A percentile compares a stretch with the other conserved stretches of the same genome.
These are phyloP conservation scores for Huntiella abstrusa DNA, from an alignment of 2,329 filamentous ascomycete genomes.

Conservation along the genomic window DNA sequence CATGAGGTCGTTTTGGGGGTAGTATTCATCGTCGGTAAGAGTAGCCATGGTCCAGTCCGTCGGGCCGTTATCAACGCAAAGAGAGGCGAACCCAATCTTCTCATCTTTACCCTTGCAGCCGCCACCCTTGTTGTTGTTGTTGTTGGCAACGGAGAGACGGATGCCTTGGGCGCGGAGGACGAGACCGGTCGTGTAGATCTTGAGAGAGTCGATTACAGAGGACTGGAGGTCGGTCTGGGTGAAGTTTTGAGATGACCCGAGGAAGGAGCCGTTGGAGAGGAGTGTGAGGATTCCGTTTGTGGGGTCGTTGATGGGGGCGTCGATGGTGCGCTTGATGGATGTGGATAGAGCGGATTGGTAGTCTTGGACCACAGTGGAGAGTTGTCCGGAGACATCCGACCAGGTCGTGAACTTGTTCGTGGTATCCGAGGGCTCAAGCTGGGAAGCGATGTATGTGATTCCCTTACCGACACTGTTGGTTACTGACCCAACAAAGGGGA, in stretches of 20 bases:
- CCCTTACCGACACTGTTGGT: neutral
- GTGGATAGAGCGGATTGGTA: constrained; percentile 7
- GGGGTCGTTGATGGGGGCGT: constrained; percentile 8
- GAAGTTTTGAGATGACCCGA: constrained; percentile 11
- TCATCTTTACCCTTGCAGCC: neutral
- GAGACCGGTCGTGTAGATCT: constrained; percentile 7
- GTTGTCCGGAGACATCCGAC: constrained; percentile 3
- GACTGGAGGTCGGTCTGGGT: constrained; percentile 12
- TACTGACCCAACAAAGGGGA: constrained; percentile 11
- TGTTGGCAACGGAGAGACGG: constrained; percentile 6
- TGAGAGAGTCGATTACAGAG: constrained; percentile 5
- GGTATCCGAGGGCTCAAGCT: constrained; percentile 1
- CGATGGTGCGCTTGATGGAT: constrained; percentile 8
- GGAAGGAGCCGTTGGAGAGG: constrained; percentile 9
- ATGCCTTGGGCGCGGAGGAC: constrained; percentile 10
- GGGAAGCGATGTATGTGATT: neutral
- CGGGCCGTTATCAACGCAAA: constrained; percentile 6
- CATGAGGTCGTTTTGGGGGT: constrained; percentile 7
- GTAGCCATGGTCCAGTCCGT: constrained; percentile 3
- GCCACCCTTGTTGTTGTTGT: neutral
- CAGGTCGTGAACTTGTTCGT: constrained; percentile 8
- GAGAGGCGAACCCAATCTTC: constrained; percentile 3
- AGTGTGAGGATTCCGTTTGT: constrained; percentile 5
- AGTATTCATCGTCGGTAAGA: constrained; percentile 5
- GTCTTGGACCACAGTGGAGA: constrained; percentile 8